Evolutionary conservation across 2,329 filamentous ascomycete genomes (phyloP), one percentile per base, ranked within the genome.

Genomic region (Orbilia blumenaviensis): DNA sequence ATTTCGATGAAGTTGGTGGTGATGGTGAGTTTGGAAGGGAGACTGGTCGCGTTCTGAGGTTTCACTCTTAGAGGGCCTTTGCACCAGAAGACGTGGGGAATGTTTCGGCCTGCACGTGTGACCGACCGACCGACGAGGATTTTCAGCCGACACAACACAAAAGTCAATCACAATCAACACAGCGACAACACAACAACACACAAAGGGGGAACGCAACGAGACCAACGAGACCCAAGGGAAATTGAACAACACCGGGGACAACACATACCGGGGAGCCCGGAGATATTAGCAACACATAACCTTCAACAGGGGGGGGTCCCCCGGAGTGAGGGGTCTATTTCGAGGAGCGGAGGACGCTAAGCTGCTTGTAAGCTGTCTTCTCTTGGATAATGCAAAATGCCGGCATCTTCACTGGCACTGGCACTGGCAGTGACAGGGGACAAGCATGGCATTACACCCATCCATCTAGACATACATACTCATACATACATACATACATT

Each of bases 1-100:
- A 90, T 90, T 27, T 56, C 58, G 46, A 50, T 48, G 63, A 54
- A 29, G 63, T 75, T 14, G 56, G 44, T 54, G 56, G 36, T 56
- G 66, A 63, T 63, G 44, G 36, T 41, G 23, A 54, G 18, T 2
- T 46, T 12, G 1, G 3, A 10, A 21, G 14, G 42, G 18, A 23
- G n/a, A 21, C 21, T 16, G 9, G 18, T 46, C 42, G 42, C 42
- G 42, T 46, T 46, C 42, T 3, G n/a, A 3, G n/a, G 38, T 3
- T 18, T 9, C 36, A 42, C 12, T 21, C 18, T 46, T 3, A 12
- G 36, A 38, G 5, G 3, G 36, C 8, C 7, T 23, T 12, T 29
- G 5, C 46, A 50, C 2, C 5, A 29, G 48, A 32, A 34, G 32
- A 23, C 52, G 52, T 56, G 52, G 52, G 52, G 52, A 56, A 56